Evolutionary conservation across 2,329 filamentous ascomycete species (phyloP), one percentile per base, ranked within the genome.

Genomic region (Botrytis medusae): DNA sequence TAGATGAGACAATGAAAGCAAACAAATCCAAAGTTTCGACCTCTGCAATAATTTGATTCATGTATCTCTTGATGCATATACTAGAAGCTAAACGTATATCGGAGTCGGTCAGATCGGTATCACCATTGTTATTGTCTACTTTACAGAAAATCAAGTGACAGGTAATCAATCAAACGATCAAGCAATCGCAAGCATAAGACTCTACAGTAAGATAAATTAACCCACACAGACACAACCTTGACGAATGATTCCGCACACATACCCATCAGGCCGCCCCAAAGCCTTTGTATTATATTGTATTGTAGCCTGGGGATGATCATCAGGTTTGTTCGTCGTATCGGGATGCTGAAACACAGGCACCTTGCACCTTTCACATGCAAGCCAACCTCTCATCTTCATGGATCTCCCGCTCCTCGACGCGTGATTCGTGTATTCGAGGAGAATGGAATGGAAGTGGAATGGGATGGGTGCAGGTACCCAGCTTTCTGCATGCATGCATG

Each of bases 1-100:
- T 62, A 51, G 69, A 46, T 64, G 59, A 71, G 59, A 71, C 69
- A 71, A 37, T 54, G 57, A 63, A 63, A 63, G 44, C 57, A 62
- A 46, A 40, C 44, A 22, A 48, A 32, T 9, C 57, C 14, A 22
- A 70, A n/a, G n/a, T 14, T 46, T 63, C 42, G 68, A 71, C 69
- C 57, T 71, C 29, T 16, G 57, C 46, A 48, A 42, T 34, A 40
- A 37, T 63, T 42, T 40, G 42, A 63, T 71, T 40, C 42, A 71
- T 40, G 42, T 32, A 67, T 25, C 22, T 25, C 22, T 44, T 25
- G 46, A 48, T 48, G 20, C 25, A 37, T 37, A 14, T 51, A 25
- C 22, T 10, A n/a, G 10, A 44, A 64, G 42, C 51, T 7, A 54
- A 61, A 40, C 16, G 34, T 54, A 51, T 40, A 16, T 40, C 54